Conservation (phyloP, 495 filamentous ascomycete genomes). For the Sabuloglossum arenarium region DNA sequence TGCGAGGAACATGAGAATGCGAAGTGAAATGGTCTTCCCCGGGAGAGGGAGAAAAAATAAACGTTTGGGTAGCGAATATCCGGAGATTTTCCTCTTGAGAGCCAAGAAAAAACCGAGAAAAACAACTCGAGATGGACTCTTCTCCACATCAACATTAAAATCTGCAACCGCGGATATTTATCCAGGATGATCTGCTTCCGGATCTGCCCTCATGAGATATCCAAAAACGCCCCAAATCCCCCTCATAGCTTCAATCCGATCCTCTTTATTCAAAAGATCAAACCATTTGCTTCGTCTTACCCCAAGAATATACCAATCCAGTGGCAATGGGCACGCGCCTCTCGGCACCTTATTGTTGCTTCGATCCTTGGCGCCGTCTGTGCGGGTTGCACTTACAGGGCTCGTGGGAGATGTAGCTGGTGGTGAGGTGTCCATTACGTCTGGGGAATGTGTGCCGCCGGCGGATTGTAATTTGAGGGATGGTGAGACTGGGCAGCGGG, state of each 20-base stretch:
- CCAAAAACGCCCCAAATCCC: constrained; percentile 58
- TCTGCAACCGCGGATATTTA: too few species aligned
- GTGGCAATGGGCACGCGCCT: constrained; percentile 1
- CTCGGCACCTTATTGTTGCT: not conserved
- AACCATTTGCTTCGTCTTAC: constrained; percentile 58
- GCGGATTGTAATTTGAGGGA: constrained; percentile 8
- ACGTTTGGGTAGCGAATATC: too few species aligned
- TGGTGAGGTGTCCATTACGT: constrained; percentile 7
- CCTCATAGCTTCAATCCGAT: constrained; percentile 49
- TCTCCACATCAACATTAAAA: too few species aligned
- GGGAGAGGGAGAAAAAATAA: too few species aligned
- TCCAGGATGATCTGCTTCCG: too few species aligned
- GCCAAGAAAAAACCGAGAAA: too few species aligned
- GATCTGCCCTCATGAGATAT: constrained; percentile 44
- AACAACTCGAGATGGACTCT: too few species aligned
- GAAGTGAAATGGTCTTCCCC: too few species aligned
- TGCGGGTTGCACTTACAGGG: constrained; percentile 2
- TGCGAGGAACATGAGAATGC: too few species aligned
- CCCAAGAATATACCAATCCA: constrained; percentile 31
- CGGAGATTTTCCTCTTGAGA: too few species aligned
- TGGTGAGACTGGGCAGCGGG: not conserved
- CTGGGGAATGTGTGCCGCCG: not conserved
- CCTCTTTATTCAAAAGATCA: constrained; percentile 46
- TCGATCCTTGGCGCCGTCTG: not conserved
- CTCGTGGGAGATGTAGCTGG: constrained; percentile 1